Evolutionary conservation across 805 yeast species (phyloP).

Genomic region (Barnettozyma botsteinii): DNA sequence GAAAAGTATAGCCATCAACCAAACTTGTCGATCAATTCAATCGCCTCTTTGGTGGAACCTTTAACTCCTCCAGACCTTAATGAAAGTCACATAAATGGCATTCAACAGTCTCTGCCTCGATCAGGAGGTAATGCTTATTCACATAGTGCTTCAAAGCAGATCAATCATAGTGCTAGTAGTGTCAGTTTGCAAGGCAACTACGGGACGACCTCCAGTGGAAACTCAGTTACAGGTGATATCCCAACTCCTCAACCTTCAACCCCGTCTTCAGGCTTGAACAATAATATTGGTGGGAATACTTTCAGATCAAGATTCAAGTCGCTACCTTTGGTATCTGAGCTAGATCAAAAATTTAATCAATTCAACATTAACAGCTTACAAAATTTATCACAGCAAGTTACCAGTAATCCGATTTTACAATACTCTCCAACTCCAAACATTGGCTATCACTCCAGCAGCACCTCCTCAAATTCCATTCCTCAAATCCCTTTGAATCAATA

Average conservation of each 20-base stretch:
- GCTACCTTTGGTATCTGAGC: conserved; percentile 31
- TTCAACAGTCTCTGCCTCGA: conserved; percentile 10
- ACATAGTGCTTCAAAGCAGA: neutral
- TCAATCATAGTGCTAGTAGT: neutral
- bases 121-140: conserved; percentile 1
- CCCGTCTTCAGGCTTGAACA: conserved; percentile 18
- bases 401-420: neutral
- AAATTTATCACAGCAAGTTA: conserved; percentile 16
- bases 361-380: conserved; percentile 22
- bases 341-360: conserved; percentile 27
- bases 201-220: neutral
- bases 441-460: conserved; percentile 1
- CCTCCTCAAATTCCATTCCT: conserved; percentile 16
- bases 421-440: conserved; percentile 9
- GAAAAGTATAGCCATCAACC: conserved; percentile 21
- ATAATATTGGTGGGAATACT: conserved; percentile 22
- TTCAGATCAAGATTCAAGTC: conserved; percentile 27
- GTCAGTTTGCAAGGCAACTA: conserved; percentile 1
- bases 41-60: conserved; percentile 43
- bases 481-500: conserved; percentile 20
- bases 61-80: conserved; percentile 42
- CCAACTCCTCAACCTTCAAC: conserved; percentile 13
- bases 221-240: too few species aligned
- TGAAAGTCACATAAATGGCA: conserved; percentile 20
- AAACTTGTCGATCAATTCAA: conserved; percentile 30